phyloP scores from a whole-genome alignment of 2,329 filamentous ascomycete genomes.

The Ilyonectria destructans region DNA sequence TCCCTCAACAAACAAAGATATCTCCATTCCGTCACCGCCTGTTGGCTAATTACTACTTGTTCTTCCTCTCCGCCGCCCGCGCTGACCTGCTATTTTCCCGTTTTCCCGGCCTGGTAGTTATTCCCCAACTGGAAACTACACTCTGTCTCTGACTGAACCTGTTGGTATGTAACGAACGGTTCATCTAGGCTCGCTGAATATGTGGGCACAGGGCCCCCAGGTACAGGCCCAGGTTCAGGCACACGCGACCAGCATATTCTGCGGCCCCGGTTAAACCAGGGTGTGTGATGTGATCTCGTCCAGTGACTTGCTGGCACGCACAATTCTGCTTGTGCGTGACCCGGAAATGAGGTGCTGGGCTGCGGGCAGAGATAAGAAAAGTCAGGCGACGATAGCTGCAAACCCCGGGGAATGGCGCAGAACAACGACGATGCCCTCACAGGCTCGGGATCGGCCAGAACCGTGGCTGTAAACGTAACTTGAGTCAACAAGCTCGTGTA shows the following conservation, averaged over 20 bases:
- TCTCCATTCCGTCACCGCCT: no score
- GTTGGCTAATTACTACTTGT: no score
- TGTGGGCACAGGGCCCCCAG: constrained; percentile 21
- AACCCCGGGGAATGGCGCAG: background rate
- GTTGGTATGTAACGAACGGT: constrained; percentile 32
- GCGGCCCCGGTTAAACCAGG: constrained; percentile 35
- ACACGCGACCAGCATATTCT: constrained; percentile 33
- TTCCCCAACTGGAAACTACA: constrained; percentile 32
- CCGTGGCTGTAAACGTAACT: background rate
- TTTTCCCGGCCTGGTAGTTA: constrained; percentile 40
- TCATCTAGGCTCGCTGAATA: constrained; percentile 30
- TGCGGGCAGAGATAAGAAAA: constrained; percentile 27
- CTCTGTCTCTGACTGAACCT: constrained; percentile 30
- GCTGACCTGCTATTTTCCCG: constrained; percentile 32
- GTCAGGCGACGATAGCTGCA: constrained; percentile 23
- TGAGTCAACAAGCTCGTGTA: background rate
- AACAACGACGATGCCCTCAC: background rate
- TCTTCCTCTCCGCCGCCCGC: constrained; percentile 21
- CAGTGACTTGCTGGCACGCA: background rate
- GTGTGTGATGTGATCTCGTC: constrained; percentile 15
- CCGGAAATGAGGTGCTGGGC: constrained; percentile 10
- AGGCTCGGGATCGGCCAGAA: background rate
- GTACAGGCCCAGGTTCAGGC: constrained; percentile 29
- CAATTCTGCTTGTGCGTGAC: constrained; percentile 24
- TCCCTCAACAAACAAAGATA: constrained; percentile 1